phyloP scores from a whole-genome alignment of 1,139 yeast genomes.

The Hyphopichia burtonii region DNA sequence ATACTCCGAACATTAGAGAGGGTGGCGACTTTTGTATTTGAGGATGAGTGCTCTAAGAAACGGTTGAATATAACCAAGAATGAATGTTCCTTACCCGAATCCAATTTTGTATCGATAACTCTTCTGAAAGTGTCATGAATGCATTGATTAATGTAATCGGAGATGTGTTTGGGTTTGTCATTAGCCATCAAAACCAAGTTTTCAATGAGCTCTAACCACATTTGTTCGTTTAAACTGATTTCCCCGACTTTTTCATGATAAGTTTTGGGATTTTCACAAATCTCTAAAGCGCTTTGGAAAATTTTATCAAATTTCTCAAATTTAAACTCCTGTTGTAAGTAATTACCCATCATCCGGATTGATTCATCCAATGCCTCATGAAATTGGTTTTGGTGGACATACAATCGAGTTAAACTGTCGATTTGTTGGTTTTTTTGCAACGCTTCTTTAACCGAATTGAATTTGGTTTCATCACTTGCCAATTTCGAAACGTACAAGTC shows the following conservation, averaged over 20 bases:
- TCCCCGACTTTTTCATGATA: slow-evolving; percentile 13
- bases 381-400: slow-evolving; percentile 18
- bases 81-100: slow-evolving; percentile 31
- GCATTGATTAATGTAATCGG: slow-evolving; percentile 19
- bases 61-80: slow-evolving; percentile 51
- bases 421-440: slow-evolving; percentile 26
- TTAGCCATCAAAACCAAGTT: slow-evolving; percentile 27
- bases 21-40: slow-evolving; percentile 35
- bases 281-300: slow-evolving; percentile 33
- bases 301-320: slow-evolving; percentile 24
- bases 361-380: slow-evolving; percentile 28
- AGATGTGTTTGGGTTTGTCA: slow-evolving; percentile 6
- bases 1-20: slow-evolving; percentile 61
- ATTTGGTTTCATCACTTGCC: slow-evolving; percentile 15
- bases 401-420: slow-evolving; percentile 32
- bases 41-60: slow-evolving; percentile 41
- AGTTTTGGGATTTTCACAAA: slow-evolving; percentile 26
- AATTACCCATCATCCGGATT: slow-evolving; percentile 16
- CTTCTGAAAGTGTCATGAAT: slow-evolving; percentile 53
- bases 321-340: slow-evolving; percentile 12
- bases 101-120: slow-evolving; percentile 42
- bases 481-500: slow-evolving; percentile 12
- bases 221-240: slow-evolving; percentile 27
- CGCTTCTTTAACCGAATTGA: slow-evolving; percentile 13
- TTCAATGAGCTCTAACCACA: slow-evolving; percentile 40